Base-by-base conservation (phyloP, 2,329 filamentous ascomycete species). In the Fusarium humuli region DNA sequence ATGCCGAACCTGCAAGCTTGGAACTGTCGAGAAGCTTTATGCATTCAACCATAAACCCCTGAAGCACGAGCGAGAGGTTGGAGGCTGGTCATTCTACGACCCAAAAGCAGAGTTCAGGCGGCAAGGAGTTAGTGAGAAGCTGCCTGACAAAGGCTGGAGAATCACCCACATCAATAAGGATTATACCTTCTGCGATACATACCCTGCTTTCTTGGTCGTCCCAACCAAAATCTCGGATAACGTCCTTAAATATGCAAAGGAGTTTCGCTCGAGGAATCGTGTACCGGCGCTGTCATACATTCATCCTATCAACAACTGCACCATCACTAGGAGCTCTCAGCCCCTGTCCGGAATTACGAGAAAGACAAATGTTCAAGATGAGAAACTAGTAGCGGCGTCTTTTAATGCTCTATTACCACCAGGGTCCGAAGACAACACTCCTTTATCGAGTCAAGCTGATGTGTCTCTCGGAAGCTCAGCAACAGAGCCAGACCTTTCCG, bases 301-400 rank as follows among this genome's bases (percentile, higher is more conserved):
- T n/a, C 96, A 99, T 79, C 93, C 94, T 0, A 86, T 98, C 75
- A 99, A 98, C 79, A 97, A 97, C 78, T 98, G 96, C 80, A 96
- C 94, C 25, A 97, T 99, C 70, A 98, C 95, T 3, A 88, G 96
- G 77, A 97, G 94, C 77, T 97, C 95, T 6, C 96, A 99, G 78
- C 96, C 96, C 0, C 85, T 95, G 61, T 92, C 95, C 3, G 96
- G 96, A 16, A 88, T 98, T 25, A 89, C 92, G 50, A 90, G 92
- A 67, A 96, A 97, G 76, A 90, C 95, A 45, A 98, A 94, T 76
- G 93, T 97, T 32, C 96, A 99, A 79, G 96, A 99, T 77, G 96
- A 99, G 81, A 94, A 94, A 75, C 88, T 99, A 7, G 91, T 99
- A 22, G 91, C 93, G 23, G 94, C 96, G 7, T 98, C 97, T 59